phyloP scores from a whole-genome alignment of 306 rosid genomes.

The Vicia sativa region DNA sequence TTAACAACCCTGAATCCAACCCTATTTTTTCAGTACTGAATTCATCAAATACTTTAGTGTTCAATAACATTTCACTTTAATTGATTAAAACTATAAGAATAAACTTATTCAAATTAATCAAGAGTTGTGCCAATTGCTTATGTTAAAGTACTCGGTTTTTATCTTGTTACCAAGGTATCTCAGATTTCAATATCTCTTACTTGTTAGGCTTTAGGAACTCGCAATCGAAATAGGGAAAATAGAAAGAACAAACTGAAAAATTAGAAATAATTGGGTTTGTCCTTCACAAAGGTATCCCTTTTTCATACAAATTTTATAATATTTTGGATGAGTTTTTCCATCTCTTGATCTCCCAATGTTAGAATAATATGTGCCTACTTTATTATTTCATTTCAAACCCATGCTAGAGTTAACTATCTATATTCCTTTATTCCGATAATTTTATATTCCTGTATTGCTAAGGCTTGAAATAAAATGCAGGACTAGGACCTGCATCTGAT shows the following conservation, averaged over 20 bases:
- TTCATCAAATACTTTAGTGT: background rate
- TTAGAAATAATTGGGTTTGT: background rate
- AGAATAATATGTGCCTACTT: slow-evolving; percentile 14
- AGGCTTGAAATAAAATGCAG: slow-evolving; percentile 47
- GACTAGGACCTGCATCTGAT: slow-evolving; percentile 36
- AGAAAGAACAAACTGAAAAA: slow-evolving; percentile 4
- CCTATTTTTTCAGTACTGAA: slow-evolving; percentile 8
- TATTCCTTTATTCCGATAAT: slow-evolving; percentile 7
- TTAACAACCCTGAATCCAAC: slow-evolving; percentile 1
- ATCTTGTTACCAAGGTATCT: slow-evolving; percentile 8
- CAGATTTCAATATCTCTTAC: slow-evolving; percentile 9
- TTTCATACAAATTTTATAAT: slow-evolving; percentile 3
- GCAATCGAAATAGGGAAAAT: background rate
- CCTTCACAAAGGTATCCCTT: background rate
- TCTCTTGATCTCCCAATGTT: background rate
- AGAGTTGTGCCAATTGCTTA: slow-evolving; percentile 19
- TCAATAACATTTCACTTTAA: slow-evolving; percentile 30
- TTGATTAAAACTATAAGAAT: background rate
- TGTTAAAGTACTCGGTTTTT: slow-evolving; percentile 1
- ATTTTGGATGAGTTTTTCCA: background rate
- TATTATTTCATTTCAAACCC: slow-evolving; percentile 30
- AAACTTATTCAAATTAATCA: background rate
- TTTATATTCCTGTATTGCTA: slow-evolving; percentile 29
- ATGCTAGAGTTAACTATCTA: slow-evolving; percentile 30
- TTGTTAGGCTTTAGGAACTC: background rate